Conservation (phyloP, 2,329 filamentous ascomycete genomes). For the Beauveria sp. region DNA sequence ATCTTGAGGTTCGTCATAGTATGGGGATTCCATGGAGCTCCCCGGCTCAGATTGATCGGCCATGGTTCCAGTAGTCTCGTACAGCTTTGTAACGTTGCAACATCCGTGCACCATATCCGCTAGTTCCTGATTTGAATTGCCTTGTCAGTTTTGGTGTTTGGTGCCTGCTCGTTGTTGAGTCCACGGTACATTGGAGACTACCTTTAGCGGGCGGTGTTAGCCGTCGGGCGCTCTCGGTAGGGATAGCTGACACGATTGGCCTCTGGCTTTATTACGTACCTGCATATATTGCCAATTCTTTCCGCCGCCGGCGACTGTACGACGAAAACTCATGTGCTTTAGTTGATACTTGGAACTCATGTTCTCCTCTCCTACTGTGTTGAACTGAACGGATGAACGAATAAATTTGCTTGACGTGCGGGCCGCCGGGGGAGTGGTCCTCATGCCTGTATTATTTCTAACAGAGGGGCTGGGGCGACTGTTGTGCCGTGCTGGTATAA, state of each 20-base stretch:
- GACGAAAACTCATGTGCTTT: neutral
- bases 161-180: neutral
- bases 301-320: no score
- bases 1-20: neutral
- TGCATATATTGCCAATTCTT: neutral
- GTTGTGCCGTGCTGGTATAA: no score
- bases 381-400: neutral
- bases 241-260: no score
- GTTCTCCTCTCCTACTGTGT: neutral
- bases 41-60: neutral
- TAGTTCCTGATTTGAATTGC: neutral
- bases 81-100: conserved; percentile 11
- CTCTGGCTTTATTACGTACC: neutral
- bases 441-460: neutral
- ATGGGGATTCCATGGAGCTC: neutral
- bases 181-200: no score
- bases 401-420: neutral
- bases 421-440: neutral
- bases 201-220: no score
- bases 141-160: neutral
- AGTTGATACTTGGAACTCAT: no score
- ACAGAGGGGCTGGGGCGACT: neutral
- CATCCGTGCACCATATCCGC: neutral
- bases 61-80: neutral
- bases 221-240: no score